Evolutionary conservation across 2,329 filamentous ascomycete genomes (phyloP).

Genomic region (Fusarium sp.): DNA sequence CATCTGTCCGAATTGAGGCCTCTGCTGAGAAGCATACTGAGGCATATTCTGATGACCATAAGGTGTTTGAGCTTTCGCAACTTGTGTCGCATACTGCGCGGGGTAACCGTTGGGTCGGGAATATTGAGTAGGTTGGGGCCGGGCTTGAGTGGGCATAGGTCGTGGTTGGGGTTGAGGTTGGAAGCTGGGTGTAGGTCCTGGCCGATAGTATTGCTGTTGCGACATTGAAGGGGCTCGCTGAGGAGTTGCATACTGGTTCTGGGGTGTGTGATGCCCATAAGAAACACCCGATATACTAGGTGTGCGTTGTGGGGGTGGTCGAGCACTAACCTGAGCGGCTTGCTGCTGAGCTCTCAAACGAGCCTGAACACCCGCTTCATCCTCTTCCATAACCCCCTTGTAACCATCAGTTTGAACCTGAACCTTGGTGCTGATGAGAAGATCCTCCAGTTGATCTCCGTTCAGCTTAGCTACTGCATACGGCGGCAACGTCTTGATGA

Average conservation of each 20-base stretch:
- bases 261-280: conserved; percentile 58
- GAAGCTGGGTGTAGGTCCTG: conserved; percentile 54
- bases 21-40: conserved; percentile 60
- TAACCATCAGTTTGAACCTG: conserved; percentile 79
- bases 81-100: conserved; percentile 60
- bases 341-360: conserved; percentile 57
- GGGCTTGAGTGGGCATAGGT: conserved; percentile 50
- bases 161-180: conserved; percentile 58
- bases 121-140: conserved; percentile 61
- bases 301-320: conserved; percentile 54
- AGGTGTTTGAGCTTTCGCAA: conserved; percentile 64
- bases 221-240: conserved; percentile 58
- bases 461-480: conserved; percentile 88
- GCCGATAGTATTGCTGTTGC: conserved; percentile 61
- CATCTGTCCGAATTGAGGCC: conserved; percentile 58
- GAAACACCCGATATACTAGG: conserved; percentile 55
- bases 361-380: conserved; percentile 71
- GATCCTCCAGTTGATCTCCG: conserved; percentile 83
- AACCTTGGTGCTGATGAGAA: conserved; percentile 84
- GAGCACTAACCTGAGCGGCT: conserved; percentile 50
- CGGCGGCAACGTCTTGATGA: conserved; percentile 81
- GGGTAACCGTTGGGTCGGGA: conserved; percentile 62
- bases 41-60: conserved; percentile 64
- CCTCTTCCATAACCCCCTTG: conserved; percentile 84
- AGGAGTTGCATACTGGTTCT: conserved; percentile 61